Evolutionary conservation across 768 basidiomycete species (phyloP).

Genomic region (Holtermannia corniformis): DNA sequence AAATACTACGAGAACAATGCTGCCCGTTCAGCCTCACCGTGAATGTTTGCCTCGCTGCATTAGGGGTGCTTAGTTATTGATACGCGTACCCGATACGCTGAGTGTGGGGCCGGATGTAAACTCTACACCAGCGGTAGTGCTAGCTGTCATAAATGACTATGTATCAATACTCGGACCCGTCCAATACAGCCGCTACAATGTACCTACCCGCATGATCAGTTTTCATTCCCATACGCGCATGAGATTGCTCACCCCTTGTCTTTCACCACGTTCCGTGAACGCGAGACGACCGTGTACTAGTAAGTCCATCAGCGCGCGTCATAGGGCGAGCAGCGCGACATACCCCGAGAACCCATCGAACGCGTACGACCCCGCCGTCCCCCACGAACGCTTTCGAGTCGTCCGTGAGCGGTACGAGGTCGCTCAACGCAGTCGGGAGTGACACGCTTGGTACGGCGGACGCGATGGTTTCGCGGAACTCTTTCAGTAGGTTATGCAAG

Average conservation of each 20-base stretch:
- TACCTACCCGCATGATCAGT: not conserved
- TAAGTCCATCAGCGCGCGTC: not conserved
- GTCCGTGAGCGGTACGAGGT: conserved; percentile 16
- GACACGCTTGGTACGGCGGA: not conserved
- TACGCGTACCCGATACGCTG: too few relatives aligned
- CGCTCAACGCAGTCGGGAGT: conserved; percentile 8
- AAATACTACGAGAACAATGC: too few relatives aligned
- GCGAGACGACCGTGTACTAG: conserved; percentile 36
- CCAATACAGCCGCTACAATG: not conserved
- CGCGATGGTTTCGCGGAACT: conserved; percentile 20
- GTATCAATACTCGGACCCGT: too few relatives aligned
- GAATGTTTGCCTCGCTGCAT: too few relatives aligned
- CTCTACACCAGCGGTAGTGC: too few relatives aligned
- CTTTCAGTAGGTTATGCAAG: conserved; percentile 36
- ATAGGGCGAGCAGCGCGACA: conserved; percentile 8
- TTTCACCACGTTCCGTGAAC: conserved; percentile 31
- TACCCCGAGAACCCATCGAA: conserved; percentile 39
- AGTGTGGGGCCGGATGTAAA: too few relatives aligned
- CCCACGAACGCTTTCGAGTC: conserved; percentile 22
- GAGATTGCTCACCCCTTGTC: conserved; percentile 36
- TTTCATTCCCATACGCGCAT: not conserved
- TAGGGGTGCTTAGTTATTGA: too few relatives aligned
- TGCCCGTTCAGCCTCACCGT: too few relatives aligned
- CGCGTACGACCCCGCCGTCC: conserved; percentile 16
- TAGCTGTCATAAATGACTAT: too few relatives aligned